phyloP scores from a whole-genome alignment of 305 asterid species.

The Solanum hybrid region DNA sequence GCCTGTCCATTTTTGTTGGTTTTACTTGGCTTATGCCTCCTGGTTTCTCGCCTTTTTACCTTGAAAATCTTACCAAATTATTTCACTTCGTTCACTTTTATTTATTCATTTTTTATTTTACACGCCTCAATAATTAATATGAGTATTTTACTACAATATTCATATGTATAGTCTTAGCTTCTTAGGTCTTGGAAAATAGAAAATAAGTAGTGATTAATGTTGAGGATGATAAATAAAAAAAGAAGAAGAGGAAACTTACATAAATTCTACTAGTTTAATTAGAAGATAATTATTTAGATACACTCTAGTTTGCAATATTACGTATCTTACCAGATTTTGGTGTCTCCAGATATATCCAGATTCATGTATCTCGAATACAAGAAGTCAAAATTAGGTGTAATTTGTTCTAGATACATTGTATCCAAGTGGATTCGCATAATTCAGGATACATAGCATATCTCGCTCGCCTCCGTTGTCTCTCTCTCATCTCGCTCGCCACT shows the following conservation, averaged over 20 bases:
- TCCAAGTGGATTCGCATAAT: neutral
- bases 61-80: neutral
- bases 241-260: too few species aligned
- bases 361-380: neutral
- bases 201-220: neutral
- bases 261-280: neutral
- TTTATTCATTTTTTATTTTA: neutral
- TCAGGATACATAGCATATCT: neutral
- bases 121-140: neutral
- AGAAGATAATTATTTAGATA: too few species aligned
- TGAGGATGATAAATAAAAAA: neutral
- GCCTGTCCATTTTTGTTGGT: slow-evolving; percentile 29
- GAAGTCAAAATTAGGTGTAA: neutral
- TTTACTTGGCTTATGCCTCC: neutral
- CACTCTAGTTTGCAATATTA: neutral
- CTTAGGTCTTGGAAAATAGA: neutral
- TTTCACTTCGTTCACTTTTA: neutral
- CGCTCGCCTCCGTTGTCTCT: neutral
- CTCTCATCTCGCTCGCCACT: too few species aligned
- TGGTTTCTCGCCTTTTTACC: neutral
- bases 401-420: too few species aligned
- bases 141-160: neutral
- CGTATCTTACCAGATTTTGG: neutral
- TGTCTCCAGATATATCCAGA: too few species aligned
- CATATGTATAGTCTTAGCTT: too few species aligned